phyloP scores from a whole-genome alignment of 208 protist genomes.

The Crithidia thermophila region DNA sequence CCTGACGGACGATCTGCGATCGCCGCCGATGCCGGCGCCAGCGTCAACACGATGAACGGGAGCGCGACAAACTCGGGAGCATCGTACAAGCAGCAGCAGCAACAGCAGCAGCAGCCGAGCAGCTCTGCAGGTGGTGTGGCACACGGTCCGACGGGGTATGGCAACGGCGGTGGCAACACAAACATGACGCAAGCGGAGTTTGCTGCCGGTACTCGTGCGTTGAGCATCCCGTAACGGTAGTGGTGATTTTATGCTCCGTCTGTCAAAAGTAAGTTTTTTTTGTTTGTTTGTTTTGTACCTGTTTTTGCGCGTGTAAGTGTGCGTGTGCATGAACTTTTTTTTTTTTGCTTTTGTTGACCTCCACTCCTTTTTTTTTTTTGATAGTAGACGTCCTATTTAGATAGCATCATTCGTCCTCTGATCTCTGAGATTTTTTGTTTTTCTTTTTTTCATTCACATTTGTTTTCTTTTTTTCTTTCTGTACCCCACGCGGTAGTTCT shows the following conservation, averaged over 20 bases:
- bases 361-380: background rate
- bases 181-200: constrained; percentile 17
- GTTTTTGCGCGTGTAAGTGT: too few species aligned
- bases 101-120: background rate
- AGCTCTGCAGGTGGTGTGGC: background rate
- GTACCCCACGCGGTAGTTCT: too few species aligned
- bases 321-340: too few species aligned
- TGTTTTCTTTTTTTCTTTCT: background rate
- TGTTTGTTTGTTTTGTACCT: background rate
- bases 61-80: background rate
- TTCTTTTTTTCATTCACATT: constrained; percentile 5
- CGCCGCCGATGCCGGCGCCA: too few species aligned
- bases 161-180: background rate
- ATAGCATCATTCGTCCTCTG: background rate
- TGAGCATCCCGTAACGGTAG: constrained; percentile 20
- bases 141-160: background rate
- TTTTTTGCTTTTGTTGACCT: constrained; percentile 9
- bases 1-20: too few species aligned
- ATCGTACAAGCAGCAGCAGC: background rate
- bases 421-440: background rate
- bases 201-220: constrained; percentile 5
- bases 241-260: too few species aligned
- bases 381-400: background rate
- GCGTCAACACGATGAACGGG: background rate
- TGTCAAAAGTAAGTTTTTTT: background rate